Base-by-base conservation (phyloP, 495 filamentous ascomycete genomes). In the Aspergillus hancockii region DNA sequence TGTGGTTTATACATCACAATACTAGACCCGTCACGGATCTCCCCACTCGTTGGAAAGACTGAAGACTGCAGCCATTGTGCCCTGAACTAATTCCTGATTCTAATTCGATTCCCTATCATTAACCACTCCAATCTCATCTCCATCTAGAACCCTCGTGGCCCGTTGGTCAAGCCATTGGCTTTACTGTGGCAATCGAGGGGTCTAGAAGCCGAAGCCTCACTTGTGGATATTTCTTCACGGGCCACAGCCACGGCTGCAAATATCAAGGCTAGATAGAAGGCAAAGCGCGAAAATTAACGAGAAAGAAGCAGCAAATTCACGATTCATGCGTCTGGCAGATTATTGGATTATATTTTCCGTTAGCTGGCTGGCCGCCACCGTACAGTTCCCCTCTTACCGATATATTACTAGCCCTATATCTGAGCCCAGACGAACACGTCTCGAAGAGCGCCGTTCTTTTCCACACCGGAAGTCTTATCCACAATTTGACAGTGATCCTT, bases 241-340 rank as follows among this genome's bases (percentile, higher is more conserved):
- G 41, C 45, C 23, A 30, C 54, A 34, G 41, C 54, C 54, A 56
- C 54, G 31, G 25, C 54, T 22, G 34, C 41, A 45, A 56, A 56
- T 12, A 34, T 14, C 49, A 31, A 34, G 30, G 38, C 10, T 16
- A 28, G 25, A 28, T 36, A 36, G 34, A 36, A 14, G 34, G 8
- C 34, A 36, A 41, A 41, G 38, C 13, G 10, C 5, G 38, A n/a
- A 16, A 41, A 14, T n/a, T 41, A 16, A 41, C 38, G 38, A 41
- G 38, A 2, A 41, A 18, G 16, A 41, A 14, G 38, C 38, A 18
- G 38, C 38, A 41, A 41, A 41, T 16, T 14, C 38, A 28, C 7
- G 25, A 41, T 16, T 14, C 38, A 28, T 28, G 25, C 25, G 3
- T 28, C 14, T 14, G 13, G 38, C 8, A 41, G 14, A 41, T 18